Conservation (phyloP, 495 filamentous ascomycete species). For the Cudoniella acicularis region DNA sequence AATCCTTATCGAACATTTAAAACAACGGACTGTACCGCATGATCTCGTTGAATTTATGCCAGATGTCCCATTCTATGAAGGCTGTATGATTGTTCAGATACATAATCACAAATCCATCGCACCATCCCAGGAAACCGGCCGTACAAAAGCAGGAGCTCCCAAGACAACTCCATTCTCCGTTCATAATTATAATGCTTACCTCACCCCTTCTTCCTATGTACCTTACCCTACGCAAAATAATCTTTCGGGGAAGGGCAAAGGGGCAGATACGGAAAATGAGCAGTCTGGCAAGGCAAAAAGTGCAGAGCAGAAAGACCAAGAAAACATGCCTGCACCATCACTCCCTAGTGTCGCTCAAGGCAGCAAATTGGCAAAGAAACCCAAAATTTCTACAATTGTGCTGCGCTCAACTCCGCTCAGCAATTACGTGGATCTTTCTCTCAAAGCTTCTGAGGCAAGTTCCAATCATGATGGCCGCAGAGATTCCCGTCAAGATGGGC, state of each 20-base stretch:
- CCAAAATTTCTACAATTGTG: conserved; percentile 71
- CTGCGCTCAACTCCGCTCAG: conserved; percentile 80
- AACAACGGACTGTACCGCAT: conserved; percentile 45
- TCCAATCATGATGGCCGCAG: conserved; percentile 35
- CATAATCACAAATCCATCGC: conserved; percentile 74
- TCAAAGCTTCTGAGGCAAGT: conserved; percentile 43
- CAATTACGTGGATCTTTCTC: conserved; percentile 65
- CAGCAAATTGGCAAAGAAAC: conserved; percentile 48
- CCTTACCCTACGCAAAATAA: conserved; percentile 68
- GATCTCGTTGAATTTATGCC: conserved; percentile 57
- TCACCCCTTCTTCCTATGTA: conserved; percentile 83
- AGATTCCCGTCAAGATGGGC: conserved; percentile 34
- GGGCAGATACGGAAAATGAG: conserved; percentile 26
- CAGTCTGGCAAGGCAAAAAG: conserved; percentile 32
- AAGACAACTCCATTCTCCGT: conserved; percentile 72
- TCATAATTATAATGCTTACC: conserved; percentile 81
- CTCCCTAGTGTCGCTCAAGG: conserved; percentile 39
- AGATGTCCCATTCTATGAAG: conserved; percentile 86
- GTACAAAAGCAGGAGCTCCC: conserved; percentile 50
- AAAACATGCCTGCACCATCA: conserved; percentile 50
- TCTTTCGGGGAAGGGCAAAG: conserved; percentile 25
- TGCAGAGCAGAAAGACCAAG: conserved; percentile 33
- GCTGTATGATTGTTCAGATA: conserved; percentile 89
- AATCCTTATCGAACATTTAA: conserved; percentile 69
- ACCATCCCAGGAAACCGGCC: conserved; percentile 54